Conservation (phyloP, 2,329 filamentous ascomycete genomes). For the Domatiomyces catenatus region DNA sequence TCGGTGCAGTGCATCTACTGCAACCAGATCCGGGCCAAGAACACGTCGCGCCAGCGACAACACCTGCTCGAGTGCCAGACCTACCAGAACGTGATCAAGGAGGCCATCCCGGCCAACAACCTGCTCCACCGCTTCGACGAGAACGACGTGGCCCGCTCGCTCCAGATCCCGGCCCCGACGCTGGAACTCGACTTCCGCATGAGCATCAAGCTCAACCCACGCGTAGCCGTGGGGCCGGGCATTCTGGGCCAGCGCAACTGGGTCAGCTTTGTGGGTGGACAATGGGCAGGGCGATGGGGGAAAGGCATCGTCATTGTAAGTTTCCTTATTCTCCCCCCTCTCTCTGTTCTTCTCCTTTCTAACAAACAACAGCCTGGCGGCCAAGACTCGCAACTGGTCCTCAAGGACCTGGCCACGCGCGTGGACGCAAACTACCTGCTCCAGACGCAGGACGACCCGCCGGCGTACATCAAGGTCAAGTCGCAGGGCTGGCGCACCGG, state of each 20-base stretch:
- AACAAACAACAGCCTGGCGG: slow-evolving; percentile 28
- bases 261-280: slow-evolving; percentile 36
- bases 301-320: slow-evolving; percentile 36
- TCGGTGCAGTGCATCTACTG: slow-evolving; percentile 37
- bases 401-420: slow-evolving; percentile 33
- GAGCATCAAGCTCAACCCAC: slow-evolving; percentile 37
- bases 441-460: slow-evolving; percentile 36
- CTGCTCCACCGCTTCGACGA: slow-evolving; percentile 36
- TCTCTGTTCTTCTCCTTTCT: not conserved
- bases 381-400: slow-evolving; percentile 35
- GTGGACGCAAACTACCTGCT: slow-evolving; percentile 32
- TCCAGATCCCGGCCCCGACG: slow-evolving; percentile 32
- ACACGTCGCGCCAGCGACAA: slow-evolving; percentile 35
- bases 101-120: slow-evolving; percentile 37
- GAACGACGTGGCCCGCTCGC: slow-evolving; percentile 32
- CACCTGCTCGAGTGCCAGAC: slow-evolving; percentile 35
- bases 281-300: slow-evolving; percentile 38
- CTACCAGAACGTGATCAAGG: slow-evolving; percentile 38
- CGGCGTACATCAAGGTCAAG: slow-evolving; percentile 34
- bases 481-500: slow-evolving; percentile 35
- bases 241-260: slow-evolving; percentile 37
- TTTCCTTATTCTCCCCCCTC: slow-evolving; percentile 1
- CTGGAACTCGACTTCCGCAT: slow-evolving; percentile 39
- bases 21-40: slow-evolving; percentile 35
- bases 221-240: slow-evolving; percentile 31